Percentiles rank a stretch among this genome's conserved stretches.
phyloP scores from a whole-genome alignment of 1,284 basidiomycete species.

The Marasmius oreades region DNA sequence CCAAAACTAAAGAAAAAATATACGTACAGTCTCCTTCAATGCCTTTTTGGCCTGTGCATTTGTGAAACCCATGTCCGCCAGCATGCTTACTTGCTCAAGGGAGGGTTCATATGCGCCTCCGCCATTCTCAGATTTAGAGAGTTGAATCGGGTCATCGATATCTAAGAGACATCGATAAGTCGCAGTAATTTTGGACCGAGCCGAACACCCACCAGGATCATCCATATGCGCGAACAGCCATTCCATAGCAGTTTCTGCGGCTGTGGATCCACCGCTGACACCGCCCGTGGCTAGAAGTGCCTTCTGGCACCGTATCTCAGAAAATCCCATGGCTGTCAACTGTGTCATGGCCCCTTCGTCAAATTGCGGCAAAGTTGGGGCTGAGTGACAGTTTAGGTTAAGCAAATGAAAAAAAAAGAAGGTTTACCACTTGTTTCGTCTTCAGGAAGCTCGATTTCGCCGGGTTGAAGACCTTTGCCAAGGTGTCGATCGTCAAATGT shows the following conservation, averaged over 20 bases:
- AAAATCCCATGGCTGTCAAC: conserved; percentile 88
- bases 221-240: conserved; percentile 98
- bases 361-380: conserved; percentile 54
- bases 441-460: conserved; percentile 75
- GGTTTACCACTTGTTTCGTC: conserved; percentile 19
- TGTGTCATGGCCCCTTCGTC: conserved; percentile 72
- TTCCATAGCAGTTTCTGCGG: conserved; percentile 83
- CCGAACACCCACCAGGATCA: conserved; percentile 63
- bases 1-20: conserved; percentile 12
- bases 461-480: conserved; percentile 70
- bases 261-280: conserved; percentile 31
- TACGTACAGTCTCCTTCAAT: conserved; percentile 80
- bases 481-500: conserved; percentile 64
- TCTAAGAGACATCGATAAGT: conserved; percentile 41
- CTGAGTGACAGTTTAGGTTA: conserved; percentile 16
- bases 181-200: not conserved
- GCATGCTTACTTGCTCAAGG: conserved; percentile 64
- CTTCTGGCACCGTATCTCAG: conserved; percentile 77
- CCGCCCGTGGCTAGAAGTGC: conserved; percentile 89
- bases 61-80: conserved; percentile 95
- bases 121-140: conserved; percentile 21
- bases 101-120: conserved; percentile 51
- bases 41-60: conserved; percentile 84
- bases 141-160: conserved; percentile 81
- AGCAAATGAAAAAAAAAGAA: not conserved